Base-by-base conservation (phyloP, 2,329 filamentous ascomycete species). In the Emydomyces testavorans region DNA sequence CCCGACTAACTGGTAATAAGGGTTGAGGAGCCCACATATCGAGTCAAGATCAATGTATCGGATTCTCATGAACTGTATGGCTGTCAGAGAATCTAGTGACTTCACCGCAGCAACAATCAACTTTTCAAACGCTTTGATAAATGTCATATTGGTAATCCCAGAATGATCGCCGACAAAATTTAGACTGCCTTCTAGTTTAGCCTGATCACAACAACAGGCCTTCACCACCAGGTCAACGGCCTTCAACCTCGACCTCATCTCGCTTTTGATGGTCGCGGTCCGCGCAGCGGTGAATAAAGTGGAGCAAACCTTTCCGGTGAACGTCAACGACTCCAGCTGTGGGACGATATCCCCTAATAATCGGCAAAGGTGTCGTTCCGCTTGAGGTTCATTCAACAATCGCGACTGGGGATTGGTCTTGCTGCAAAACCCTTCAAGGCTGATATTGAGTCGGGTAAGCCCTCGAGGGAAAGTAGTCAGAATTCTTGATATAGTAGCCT, bases 21-120 rank as follows among this genome's bases (percentile, higher is more conserved):
- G 83, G 56, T 87, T 86, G 3, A 86, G 66, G 1, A 80, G 76
- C 2, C 82, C 82, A 11, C 82, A 72, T 2, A 80, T 77, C 1
- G 82, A 84, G 59, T 87, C 83, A 4, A 87, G 70, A 62, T 87
- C 83, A 46, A 87, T 80, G 57, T 84, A 87, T 47, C 83, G 78
- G 57, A 87, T 85, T 49, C 82, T 73, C 53, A 88, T 62, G 60
- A 79, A 78, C 37, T 78, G 68, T 26, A 88, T 64, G n/a, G 70
- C 66, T 45, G 73, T 72, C 40, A 85, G 72, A 24, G 69, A 71
- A 11, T 73, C 72, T 38, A 87, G 64, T 2, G 79, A 74, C 40
- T 73, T 72, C 26, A 85, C 76, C 1, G 76, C 80, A 1, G 77
- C 72, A 2, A 84, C 54, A 2, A 87, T 79, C 8, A 87, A 68